Percentiles rank a stretch among this genome's conserved stretches.
These are phyloP conservation scores for Asterella californica DNA, from an alignment of 225 moss, liverwort and hornwort genomes.

Conservation along the genomic window DNA sequence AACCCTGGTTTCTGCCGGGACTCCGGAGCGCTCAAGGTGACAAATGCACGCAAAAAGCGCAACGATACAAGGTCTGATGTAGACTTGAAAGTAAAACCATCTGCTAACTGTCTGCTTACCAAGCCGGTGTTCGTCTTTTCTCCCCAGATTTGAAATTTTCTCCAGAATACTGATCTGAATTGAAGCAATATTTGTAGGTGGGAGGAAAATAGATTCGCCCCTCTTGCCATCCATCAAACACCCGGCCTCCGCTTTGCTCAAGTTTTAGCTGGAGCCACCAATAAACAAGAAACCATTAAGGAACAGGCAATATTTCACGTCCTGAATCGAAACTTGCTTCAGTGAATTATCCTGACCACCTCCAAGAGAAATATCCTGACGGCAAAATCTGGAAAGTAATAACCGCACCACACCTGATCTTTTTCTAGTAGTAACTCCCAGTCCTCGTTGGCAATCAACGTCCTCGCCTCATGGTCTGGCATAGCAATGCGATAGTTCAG, in stretches of 20 bases:
- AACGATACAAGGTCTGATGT: background rate
- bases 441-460: conserved; percentile 58
- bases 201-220: conserved; percentile 74
- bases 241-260: conserved; percentile 72
- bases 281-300: background rate
- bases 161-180: conserved; percentile 81
- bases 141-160: conserved; percentile 61
- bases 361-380: background rate
- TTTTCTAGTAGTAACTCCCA: conserved; percentile 71
- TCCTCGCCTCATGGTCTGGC: conserved; percentile 77
- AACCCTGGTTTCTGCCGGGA: background rate
- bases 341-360: background rate
- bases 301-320: background rate
- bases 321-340: background rate
- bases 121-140: conserved; percentile 81
- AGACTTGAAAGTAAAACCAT: background rate
- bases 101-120: conserved; percentile 40
- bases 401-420: conserved; percentile 59
- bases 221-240: conserved; percentile 86
- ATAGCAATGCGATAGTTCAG: conserved; percentile 81
- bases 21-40: background rate
- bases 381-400: too few relatives aligned
- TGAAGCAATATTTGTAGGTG: conserved; percentile 77
- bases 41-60: background rate
- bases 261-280: conserved; percentile 58